A percentile compares a stretch with the other conserved stretches of the same genome.
These are phyloP conservation scores for Aspergillus hancockii DNA, from an alignment of 495 filamentous ascomycete genomes.

Conservation along the genomic window DNA sequence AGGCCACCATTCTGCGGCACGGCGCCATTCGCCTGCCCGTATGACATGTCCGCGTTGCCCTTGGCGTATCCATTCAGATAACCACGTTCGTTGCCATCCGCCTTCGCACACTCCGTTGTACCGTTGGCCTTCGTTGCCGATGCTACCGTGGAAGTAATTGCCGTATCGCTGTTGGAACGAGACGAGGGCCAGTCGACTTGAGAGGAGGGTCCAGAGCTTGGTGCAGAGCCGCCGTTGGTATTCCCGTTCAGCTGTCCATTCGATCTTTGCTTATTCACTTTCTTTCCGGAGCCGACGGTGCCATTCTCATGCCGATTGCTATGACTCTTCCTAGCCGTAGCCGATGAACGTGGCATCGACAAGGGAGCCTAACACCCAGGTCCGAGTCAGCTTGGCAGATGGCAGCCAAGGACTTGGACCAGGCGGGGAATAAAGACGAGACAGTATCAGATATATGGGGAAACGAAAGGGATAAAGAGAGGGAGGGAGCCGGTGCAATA, in stretches of 20 bases:
- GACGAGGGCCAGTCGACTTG: conserved; percentile 47
- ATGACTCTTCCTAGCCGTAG: conserved; percentile 59
- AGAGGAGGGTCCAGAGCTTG: conserved; percentile 40
- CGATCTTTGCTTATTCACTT: conserved; percentile 68
- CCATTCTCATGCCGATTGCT: conserved; percentile 89
- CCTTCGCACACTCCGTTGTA: conserved; percentile 33
- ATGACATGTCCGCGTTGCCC: conserved; percentile 42
- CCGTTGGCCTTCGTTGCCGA: conserved; percentile 35
- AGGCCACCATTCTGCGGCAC: conserved; percentile 38
- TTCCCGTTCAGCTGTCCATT: conserved; percentile 60
- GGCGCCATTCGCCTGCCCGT: conserved; percentile 38
- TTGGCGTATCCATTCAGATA: conserved; percentile 43
- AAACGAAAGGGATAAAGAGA: conserved; percentile 14
- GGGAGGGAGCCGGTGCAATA: conserved; percentile 12
- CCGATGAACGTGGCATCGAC: conserved; percentile 74
- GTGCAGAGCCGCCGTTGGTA: conserved; percentile 49
- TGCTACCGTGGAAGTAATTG: conserved; percentile 39
- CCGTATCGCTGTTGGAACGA: conserved; percentile 44
- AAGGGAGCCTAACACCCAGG: conserved; percentile 49
- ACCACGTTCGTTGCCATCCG: conserved; percentile 38
- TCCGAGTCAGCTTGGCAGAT: conserved; percentile 57
- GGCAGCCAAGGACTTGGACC: conserved; percentile 54
- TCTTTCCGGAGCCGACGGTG: conserved; percentile 79
- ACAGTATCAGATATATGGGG: conserved; percentile 22
- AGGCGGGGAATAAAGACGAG: conserved; percentile 34